Base-by-base conservation (phyloP, 2,329 filamentous ascomycete species). In the Epichloe aotearoae region DNA sequence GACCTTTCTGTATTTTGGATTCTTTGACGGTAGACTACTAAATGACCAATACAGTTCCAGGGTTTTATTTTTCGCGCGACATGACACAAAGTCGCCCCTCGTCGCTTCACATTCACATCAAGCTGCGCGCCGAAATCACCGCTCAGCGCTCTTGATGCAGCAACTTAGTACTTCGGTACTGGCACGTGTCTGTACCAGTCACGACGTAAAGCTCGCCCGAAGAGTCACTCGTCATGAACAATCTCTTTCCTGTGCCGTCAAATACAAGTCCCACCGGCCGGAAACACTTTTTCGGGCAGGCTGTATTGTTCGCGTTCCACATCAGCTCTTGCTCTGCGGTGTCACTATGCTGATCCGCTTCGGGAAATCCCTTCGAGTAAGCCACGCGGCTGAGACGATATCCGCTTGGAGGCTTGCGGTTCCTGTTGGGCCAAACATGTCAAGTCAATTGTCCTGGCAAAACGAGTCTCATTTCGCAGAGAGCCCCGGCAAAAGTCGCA, bases 131-230 rank as follows among this genome's bases (percentile, higher is more conserved):
- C 36, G 26, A 38, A 14, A n/a, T n/a, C 36, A 14, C 20, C 20
- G 19, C 15, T 45, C 23, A 45, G 26, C 42, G 42, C 14, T n/a
- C 15, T 33, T 42, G 38, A 17, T 42, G 46, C 23, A 26, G 23
- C 23, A 7, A 26, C 7, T 26, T 6, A 7, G 23, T 6, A 26
- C 23, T 26, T 26, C n/a, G 37, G 12, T 34, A 42, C n/a, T 41
- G 37, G 26, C 34, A 23, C n/a, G 20, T 36, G 42, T 44, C 23
- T 33, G 53, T 47, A 12, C 59, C 56, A 2, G 56, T 55, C 38
- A 73, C 53, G 8, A 79, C 68, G 56, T 71, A 79, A 20, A 82
- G 69, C 63, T 82, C 77, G 2, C 77, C 77, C 1, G 75, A 75
- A 2, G 67, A 55, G 58, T 80, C 77, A 37, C 69, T 73, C 50